Evolutionary conservation across 2,329 filamentous ascomycete genomes (phyloP).

Genomic region (Davidsoniella australis): DNA sequence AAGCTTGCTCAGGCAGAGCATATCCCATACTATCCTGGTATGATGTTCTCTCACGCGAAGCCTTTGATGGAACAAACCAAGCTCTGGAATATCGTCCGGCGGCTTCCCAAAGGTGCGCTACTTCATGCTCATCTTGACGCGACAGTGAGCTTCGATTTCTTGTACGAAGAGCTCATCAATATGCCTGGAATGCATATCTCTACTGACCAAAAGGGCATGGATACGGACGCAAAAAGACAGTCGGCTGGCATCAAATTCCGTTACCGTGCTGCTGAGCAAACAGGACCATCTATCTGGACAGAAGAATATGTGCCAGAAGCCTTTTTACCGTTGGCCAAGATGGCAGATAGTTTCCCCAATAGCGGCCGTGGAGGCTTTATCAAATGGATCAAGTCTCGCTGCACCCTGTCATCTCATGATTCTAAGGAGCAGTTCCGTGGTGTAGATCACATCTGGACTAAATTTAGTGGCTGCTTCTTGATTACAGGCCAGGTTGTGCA

Average conservation of each 20-base stretch:
- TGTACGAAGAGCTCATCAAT: slow-evolving; percentile 54
- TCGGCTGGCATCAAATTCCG: slow-evolving; percentile 44
- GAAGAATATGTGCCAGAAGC: slow-evolving; percentile 39
- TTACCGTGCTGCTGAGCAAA: slow-evolving; percentile 27
- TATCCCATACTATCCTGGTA: slow-evolving; percentile 61
- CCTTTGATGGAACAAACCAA: slow-evolving; percentile 70
- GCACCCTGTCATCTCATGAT: slow-evolving; percentile 54
- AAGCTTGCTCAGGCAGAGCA: slow-evolving; percentile 43
- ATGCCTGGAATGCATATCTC: slow-evolving; percentile 62
- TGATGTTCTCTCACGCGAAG: slow-evolving; percentile 84
- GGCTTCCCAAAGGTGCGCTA: slow-evolving; percentile 77
- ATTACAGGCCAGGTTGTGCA: slow-evolving; percentile 60
- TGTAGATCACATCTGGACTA: slow-evolving; percentile 67
- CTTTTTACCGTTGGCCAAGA: slow-evolving; percentile 40
- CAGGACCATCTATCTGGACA: slow-evolving; percentile 40
- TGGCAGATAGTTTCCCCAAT: slow-evolving; percentile 58
- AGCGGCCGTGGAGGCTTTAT: slow-evolving; percentile 57
- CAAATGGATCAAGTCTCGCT: slow-evolving; percentile 57
- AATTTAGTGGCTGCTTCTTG: slow-evolving; percentile 60
- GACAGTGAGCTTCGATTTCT: slow-evolving; percentile 74
- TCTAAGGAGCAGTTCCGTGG: slow-evolving; percentile 68
- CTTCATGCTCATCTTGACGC: slow-evolving; percentile 81
- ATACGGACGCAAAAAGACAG: slow-evolving; percentile 33
- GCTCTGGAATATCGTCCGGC: slow-evolving; percentile 68
- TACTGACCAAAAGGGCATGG: slow-evolving; percentile 34